Percentiles rank a stretch among this genome's conserved stretches.
phyloP scores from a whole-genome alignment of 2,329 filamentous ascomycete species.

The Aspergillus jensenii region DNA sequence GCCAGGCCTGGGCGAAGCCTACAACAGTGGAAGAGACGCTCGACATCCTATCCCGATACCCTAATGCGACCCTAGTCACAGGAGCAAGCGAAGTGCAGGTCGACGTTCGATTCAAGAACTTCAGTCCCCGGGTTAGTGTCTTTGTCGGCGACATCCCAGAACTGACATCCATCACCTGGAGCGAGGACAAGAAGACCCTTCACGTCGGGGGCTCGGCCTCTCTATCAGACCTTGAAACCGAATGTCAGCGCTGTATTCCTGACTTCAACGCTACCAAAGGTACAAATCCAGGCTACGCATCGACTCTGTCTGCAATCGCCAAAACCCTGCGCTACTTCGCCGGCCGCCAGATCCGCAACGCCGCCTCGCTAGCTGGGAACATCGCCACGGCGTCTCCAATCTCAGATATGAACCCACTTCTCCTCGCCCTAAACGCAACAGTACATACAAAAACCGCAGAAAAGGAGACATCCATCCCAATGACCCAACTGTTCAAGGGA shows the following conservation, averaged over 20 bases:
- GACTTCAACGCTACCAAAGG: slow-evolving; percentile 86
- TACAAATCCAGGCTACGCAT: slow-evolving; percentile 39
- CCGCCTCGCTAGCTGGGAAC: slow-evolving; percentile 93
- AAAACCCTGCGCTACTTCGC: slow-evolving; percentile 96
- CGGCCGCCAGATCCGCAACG: slow-evolving; percentile 91
- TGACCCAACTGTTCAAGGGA: slow-evolving; percentile 88
- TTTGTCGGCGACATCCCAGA: slow-evolving; percentile 93
- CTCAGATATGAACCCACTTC: slow-evolving; percentile 90
- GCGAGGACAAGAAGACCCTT: slow-evolving; percentile 41
- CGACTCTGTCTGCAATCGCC: slow-evolving; percentile 77
- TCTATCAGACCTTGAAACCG: slow-evolving; percentile 82
- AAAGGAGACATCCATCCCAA: slow-evolving; percentile 79
- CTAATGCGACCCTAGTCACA: slow-evolving; percentile 88
- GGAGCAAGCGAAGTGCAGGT: slow-evolving; percentile 98
- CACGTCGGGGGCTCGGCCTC: slow-evolving; percentile 72
- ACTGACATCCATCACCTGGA: slow-evolving; percentile 77
- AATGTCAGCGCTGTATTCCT: slow-evolving; percentile 71
- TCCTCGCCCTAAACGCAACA: slow-evolving; percentile 81
- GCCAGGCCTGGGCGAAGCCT: slow-evolving; percentile 80
- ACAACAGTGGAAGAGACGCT: slow-evolving; percentile 75
- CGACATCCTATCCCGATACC: slow-evolving; percentile 82
- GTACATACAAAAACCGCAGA: slow-evolving; percentile 75
- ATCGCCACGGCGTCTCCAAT: slow-evolving; percentile 93
- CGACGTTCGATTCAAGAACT: slow-evolving; percentile 97
- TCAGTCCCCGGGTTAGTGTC: slow-evolving; percentile 70